Base-by-base conservation (phyloP, 495 filamentous ascomycete genomes). In the Penicillium mononematosum region DNA sequence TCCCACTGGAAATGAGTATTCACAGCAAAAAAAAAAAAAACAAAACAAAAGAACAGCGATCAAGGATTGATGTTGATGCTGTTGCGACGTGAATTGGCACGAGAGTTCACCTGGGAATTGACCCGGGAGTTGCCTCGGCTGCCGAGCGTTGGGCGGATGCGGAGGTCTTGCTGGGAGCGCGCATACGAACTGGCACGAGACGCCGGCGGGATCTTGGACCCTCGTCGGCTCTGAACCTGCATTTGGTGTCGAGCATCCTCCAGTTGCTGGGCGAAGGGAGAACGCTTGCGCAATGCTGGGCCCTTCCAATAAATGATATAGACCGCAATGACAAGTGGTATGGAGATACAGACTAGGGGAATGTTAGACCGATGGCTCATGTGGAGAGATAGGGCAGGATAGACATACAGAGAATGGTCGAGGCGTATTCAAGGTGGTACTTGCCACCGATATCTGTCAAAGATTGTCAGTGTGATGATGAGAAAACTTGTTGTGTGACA, bases 291-390 rank as follows among this genome's bases (percentile, higher is more conserved):
- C 6, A 93, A 78, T 1, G 56, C 59, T 0, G 88, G 88, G 0
- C 90, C 90, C 50, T 87, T 83, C 77, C 78, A 89, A 77, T 93
- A 93, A 59, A 92, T 86, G 36, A 86, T 75, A 61, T 90, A 93
- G 22, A 92, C 85, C 7, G 88, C 83, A 24, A 81, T 64, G 11
- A 91, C 87, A n/a, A 93, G 77, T 4, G 88, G 45, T 36, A 86
- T 68, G 0, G 89, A 83, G 58, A 93, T 87, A 61, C 76, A 81
- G 67, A 83, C 76, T 75, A 56, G 17, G 22, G 46, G 4, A 24
- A 20, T 5, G 14, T 45, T 41, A 61, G 41, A 34, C 10, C 16
- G 29, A 29, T 39, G 24, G 32, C 16, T 25, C 14, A 41, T 1
- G 29, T 22, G 46, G n/a, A 34, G n/a, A 24, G 10, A 32, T 11